Conservation (phyloP, 352 stramenopile genomes). For the Globisporangium sylvaticum region DNA sequence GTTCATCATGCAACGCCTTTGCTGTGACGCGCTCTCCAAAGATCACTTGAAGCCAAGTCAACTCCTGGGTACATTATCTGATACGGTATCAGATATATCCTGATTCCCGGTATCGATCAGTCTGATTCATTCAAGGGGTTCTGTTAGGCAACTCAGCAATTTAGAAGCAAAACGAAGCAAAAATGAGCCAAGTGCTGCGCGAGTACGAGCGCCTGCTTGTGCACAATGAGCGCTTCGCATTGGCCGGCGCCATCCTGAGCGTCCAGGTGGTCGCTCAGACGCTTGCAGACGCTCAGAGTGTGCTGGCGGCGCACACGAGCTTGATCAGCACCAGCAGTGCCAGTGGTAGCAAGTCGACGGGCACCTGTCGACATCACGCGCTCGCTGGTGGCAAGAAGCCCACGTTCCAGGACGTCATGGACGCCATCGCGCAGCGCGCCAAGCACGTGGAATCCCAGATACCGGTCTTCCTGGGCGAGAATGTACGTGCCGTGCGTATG, state of each 20-base stretch:
- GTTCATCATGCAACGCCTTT: neutral
- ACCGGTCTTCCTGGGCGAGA: conserved; percentile 22
- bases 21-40: too few relatives aligned
- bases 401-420: conserved; percentile 9
- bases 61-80: neutral
- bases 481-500: conserved; percentile 7
- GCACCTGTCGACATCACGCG: neutral
- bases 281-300: neutral
- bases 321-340: neutral
- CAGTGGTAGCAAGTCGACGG: neutral
- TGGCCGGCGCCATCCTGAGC: conserved; percentile 24
- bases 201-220: conserved; percentile 49
- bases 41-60: too few relatives aligned
- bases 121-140: neutral
- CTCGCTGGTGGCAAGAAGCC: neutral
- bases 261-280: neutral
- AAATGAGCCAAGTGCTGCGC: conserved; percentile 13
- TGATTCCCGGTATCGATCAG: neutral
- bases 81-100: neutral
- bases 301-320: neutral
- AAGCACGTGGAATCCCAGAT: conserved; percentile 1
- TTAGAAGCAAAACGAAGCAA: neutral
- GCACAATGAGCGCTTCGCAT: conserved; percentile 32
- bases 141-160: neutral
- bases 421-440: conserved; percentile 8